Evolutionary conservation across 1,284 basidiomycete species (phyloP).

Genomic region (Psilocybe mexicana): DNA sequence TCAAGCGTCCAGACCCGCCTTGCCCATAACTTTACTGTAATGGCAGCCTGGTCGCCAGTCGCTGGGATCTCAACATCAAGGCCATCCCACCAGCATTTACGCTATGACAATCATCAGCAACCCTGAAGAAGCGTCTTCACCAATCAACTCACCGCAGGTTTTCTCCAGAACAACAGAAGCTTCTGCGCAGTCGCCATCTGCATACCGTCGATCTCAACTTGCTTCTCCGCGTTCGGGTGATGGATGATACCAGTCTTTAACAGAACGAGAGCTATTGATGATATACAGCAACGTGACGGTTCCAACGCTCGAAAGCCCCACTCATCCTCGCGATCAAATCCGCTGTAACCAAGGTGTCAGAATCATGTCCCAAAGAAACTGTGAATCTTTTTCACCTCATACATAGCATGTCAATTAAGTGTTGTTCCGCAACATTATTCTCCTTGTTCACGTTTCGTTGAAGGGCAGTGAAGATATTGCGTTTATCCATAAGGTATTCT

Average conservation of each 20-base stretch:
- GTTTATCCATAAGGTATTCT: conserved; percentile 83
- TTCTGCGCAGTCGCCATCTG: conserved; percentile 99
- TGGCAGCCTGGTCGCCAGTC: conserved; percentile 47
- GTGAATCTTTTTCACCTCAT: conserved; percentile 76
- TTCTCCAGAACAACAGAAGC: conserved; percentile 96
- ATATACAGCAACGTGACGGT: conserved; percentile 95
- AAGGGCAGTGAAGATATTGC: conserved; percentile 95
- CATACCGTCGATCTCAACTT: conserved; percentile 80
- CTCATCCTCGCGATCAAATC: conserved; percentile 93
- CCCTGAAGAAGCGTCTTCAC: conserved; percentile 7
- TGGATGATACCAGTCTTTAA: conserved; percentile 97
- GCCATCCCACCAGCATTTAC: conserved; percentile 99
- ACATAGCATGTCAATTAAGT: conserved; percentile 99
- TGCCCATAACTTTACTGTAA: conserved; percentile 89
- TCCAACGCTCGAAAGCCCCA: conserved; percentile 98
- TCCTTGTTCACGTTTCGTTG: conserved; percentile 99
- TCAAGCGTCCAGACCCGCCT: conserved; percentile 98
- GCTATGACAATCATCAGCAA: conserved; percentile 43
- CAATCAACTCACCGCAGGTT: conserved; percentile 76
- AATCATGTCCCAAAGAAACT: background rate
- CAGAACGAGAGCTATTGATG: conserved; percentile 94
- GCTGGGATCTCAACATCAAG: conserved; percentile 83
- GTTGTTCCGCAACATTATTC: conserved; percentile 98
- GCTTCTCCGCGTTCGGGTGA: conserved; percentile 60
- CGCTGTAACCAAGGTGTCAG: conserved; percentile 49